Conservation (phyloP, 2,329 filamentous ascomycete genomes). For the Pleoardoris graminearum region DNA sequence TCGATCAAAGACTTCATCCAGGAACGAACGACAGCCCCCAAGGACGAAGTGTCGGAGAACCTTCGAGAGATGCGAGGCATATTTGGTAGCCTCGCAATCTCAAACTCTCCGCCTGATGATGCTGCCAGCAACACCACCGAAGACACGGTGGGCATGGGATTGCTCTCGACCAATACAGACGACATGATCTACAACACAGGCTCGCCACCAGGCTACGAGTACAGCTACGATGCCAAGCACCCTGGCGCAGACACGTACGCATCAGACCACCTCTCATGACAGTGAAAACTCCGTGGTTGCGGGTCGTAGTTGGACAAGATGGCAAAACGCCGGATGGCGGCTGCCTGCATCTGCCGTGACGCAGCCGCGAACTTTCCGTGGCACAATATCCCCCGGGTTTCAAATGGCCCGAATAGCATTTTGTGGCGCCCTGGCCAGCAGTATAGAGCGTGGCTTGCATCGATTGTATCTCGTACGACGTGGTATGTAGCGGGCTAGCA, state of each 20-base stretch:
- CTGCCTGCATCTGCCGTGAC: slow-evolving; percentile 11
- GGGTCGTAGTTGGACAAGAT: slow-evolving; percentile 5
- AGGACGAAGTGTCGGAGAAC: slow-evolving; percentile 61
- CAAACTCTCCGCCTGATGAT: slow-evolving; percentile 38
- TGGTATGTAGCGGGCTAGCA: slow-evolving; percentile 15
- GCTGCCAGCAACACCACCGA: slow-evolving; percentile 34
- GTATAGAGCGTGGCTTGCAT: slow-evolving; percentile 23
- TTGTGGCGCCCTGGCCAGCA: slow-evolving; percentile 30
- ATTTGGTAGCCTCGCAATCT: slow-evolving; percentile 52
- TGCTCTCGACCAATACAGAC: slow-evolving; percentile 15
- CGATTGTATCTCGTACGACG: slow-evolving; percentile 13
- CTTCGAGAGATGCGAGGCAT: slow-evolving; percentile 75
- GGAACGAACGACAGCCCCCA: slow-evolving; percentile 64
- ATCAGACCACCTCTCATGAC: slow-evolving; percentile 20
- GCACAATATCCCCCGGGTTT: slow-evolving; percentile 19
- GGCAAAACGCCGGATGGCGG: slow-evolving; percentile 12
- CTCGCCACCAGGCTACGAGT: slow-evolving; percentile 28
- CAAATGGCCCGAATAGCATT: slow-evolving; percentile 29
- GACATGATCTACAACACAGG: slow-evolving; percentile 28
- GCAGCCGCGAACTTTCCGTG: slow-evolving; percentile 24
- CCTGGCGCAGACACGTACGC: slow-evolving; percentile 21
- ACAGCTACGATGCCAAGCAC: slow-evolving; percentile 29
- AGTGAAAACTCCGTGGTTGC: slow-evolving; percentile 14
- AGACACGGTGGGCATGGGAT: slow-evolving; percentile 12
- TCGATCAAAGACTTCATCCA: slow-evolving; percentile 80